A percentile compares a stretch with the other conserved stretches of the same genome.
These are phyloP conservation scores for Pseudocercospora musae DNA, from an alignment of 2,329 filamentous ascomycete species.

Conservation along the genomic window DNA sequence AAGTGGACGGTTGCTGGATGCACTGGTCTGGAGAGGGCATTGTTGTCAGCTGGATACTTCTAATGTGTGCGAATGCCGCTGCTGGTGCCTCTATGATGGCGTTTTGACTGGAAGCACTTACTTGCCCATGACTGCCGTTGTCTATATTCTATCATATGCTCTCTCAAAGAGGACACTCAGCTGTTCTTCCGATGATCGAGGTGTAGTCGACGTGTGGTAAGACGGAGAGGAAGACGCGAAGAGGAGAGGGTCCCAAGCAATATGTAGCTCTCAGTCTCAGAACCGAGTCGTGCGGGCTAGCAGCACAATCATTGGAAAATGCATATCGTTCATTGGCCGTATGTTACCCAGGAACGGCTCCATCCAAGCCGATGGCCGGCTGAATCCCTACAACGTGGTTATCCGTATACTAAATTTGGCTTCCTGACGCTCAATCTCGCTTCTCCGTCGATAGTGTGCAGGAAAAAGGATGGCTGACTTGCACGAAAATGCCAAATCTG, in stretches of 20 bases:
- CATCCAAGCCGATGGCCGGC: neutral
- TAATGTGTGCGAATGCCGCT: neutral
- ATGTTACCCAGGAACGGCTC: neutral
- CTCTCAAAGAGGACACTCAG: neutral
- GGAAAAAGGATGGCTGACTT: neutral
- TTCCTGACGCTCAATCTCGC: neutral
- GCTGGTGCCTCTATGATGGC: neutral
- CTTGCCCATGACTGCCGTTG: conserved; percentile 16
- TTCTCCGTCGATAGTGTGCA: conserved; percentile 1
- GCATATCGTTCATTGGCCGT: neutral
- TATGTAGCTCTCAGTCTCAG: neutral
- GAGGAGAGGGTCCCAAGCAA: neutral
- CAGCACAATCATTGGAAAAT: conserved; percentile 1
- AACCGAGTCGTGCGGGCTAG: neutral
- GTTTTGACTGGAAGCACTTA: conserved; percentile 4
- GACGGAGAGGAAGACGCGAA: neutral
- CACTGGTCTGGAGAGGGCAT: conserved; percentile 35
- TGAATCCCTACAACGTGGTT: neutral
- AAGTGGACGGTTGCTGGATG: conserved; percentile 49
- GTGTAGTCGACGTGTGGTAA: neutral
- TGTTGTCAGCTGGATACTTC: neutral
- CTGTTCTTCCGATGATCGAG: neutral
- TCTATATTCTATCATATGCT: neutral
- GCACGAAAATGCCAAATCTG: neutral
- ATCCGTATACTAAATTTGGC: conserved; percentile 3